Conservation (phyloP, 2,329 filamentous ascomycete species). For the Colletotrichum sp. region DNA sequence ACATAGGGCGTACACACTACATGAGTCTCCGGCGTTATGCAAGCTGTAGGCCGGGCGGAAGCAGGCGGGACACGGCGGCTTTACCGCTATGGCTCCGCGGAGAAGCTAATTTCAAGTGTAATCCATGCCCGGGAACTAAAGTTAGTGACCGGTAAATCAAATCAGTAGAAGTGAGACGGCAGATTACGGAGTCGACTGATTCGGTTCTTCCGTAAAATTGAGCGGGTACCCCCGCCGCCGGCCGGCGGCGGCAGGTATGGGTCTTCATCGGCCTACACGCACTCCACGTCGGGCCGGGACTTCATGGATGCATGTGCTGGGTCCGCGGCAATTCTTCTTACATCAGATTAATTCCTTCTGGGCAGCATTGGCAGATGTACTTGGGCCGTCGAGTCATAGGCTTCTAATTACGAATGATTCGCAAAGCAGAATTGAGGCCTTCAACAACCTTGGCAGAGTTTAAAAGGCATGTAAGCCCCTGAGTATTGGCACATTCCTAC, state of each 20-base stretch:
- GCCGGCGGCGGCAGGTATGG: neutral
- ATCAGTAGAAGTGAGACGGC: neutral
- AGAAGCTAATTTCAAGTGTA: neutral
- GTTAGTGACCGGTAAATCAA: neutral
- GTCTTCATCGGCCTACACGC: neutral
- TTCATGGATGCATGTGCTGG: neutral
- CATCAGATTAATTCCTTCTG: fast-evolving
- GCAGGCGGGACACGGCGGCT: neutral
- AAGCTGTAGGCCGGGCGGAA: neutral
- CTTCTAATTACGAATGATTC: neutral
- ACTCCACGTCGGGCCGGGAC: neutral
- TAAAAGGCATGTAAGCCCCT: neutral
- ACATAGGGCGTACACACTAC: neutral
- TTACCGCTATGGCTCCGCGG: neutral
- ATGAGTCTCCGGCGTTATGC: too few relatives aligned
- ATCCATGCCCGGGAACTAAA: neutral
- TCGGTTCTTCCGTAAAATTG: neutral
- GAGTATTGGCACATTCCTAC: too few relatives aligned
- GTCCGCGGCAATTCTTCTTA: neutral
- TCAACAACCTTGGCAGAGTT: neutral
- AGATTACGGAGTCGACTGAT: neutral
- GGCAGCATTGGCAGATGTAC: fast-evolving
- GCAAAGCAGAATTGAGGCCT: neutral
- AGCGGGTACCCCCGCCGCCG: neutral
- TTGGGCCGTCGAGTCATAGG: neutral